Percentiles rank a stretch among this genome's conserved stretches.
Conservation (phyloP, 352 stramenopile species). For the Pythium apleroticum region DNA sequence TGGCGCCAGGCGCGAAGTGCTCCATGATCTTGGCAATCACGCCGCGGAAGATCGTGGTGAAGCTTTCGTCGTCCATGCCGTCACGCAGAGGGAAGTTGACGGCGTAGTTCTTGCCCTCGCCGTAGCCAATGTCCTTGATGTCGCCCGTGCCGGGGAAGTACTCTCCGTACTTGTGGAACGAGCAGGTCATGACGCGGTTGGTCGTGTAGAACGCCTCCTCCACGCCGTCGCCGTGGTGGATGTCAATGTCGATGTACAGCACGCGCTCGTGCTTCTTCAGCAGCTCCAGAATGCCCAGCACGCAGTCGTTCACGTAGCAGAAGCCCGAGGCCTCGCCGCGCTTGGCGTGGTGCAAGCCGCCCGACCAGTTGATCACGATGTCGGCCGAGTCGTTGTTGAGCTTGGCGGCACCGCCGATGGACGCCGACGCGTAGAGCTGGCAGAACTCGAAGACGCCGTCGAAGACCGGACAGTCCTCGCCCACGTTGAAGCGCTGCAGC, state of each 20-base stretch:
- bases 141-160: constrained; percentile 98
- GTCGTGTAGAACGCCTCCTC: constrained; percentile 99
- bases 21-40: constrained; percentile 98
- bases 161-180: constrained; percentile 99
- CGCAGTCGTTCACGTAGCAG: constrained; percentile 99
- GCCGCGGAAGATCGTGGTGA: constrained; percentile 85
- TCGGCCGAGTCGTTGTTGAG: constrained; percentile 96
- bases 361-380: constrained; percentile 99
- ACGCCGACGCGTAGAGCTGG: constrained; percentile 96
- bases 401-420: constrained; percentile 95
- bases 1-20: constrained; percentile 93
- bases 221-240: constrained; percentile 99
- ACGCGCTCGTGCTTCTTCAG: constrained; percentile 97
- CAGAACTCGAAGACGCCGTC: constrained; percentile 99
- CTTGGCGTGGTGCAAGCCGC: constrained; percentile 98
- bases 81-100: constrained; percentile 99
- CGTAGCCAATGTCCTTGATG: constrained; percentile 81
- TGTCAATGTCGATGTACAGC: constrained; percentile 99
- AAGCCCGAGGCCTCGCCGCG: constrained; percentile 98
- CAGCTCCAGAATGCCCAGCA: constrained; percentile 98
- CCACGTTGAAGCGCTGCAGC: constrained; percentile 97
- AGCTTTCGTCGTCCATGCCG: constrained; percentile 98
- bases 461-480: constrained; percentile 99
- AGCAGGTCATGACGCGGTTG: constrained; percentile 97
- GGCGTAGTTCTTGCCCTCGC: constrained; percentile 96